Evolutionary conservation across 108 stramenopile genomes (phyloP), one percentile per base, ranked within the genome.

Genomic region (Fragilaria crotonensis): DNA sequence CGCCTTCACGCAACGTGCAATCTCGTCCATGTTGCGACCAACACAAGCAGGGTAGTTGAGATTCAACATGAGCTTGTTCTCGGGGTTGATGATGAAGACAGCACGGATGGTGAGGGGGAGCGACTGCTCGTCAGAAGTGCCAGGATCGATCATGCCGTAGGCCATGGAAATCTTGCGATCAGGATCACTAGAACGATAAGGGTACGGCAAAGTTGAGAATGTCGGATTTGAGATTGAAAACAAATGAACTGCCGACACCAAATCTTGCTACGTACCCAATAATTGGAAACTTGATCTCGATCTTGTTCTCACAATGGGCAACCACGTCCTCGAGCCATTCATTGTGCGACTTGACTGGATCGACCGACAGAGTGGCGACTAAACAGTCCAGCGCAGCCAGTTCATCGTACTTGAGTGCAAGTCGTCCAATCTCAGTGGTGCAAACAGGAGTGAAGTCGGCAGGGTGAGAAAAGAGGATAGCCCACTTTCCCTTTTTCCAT

Each of bases 381-480:
- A 82, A 52, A 51, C 81, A 79, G 26, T 81, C 81, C 64, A 81
- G 72, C 29, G 36, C 62, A 11, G 29, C 33, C 22, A 90, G 75
- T 49, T 85, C 78, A 21, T 79, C 79, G 32, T 71, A 48, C 47
- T 79, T 75, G 50, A 76, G 53, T 21, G 87, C 85, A 3, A 83
- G 62, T 29, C 75, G 67, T 5, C 90, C 90, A 51, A 94, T 73
- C 57, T 94, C 93, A 17, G 93, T 94, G 22, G 93, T 94, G 64
- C 89, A 91, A 28, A 93, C 86, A 14, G 91, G 87, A 11, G 85
- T 87, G 58, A 87, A 89, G 55, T 89, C 87, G 27, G 84, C 84
- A 5, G 88, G 91, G 53, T 89, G 88, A 31, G 75, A 67, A 63
- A 85, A 81, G 7, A 93, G 70, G 54, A 90, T 71, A 52, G 77